These are phyloP conservation scores for Penicillium canescens DNA, from an alignment of 495 filamentous ascomycete genomes.

Conservation along the genomic window DNA sequence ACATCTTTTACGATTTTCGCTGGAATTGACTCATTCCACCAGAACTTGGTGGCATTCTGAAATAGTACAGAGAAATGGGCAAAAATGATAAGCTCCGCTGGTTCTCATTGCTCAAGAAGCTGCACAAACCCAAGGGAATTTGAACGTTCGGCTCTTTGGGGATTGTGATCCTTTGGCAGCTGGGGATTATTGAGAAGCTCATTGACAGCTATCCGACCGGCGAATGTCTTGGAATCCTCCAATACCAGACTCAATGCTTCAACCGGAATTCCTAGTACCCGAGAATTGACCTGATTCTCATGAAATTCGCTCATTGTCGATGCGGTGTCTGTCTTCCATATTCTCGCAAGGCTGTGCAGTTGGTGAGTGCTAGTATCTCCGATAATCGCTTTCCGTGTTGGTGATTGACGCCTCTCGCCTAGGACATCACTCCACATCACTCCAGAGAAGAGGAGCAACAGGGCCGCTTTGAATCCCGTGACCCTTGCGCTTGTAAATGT, in stretches of 20 bases:
- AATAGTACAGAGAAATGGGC: background rate
- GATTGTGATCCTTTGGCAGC: background rate
- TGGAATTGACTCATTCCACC: constrained; percentile 7
- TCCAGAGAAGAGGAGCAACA: constrained; percentile 3
- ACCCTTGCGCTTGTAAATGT: background rate
- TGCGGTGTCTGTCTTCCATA: background rate
- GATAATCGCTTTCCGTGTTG: background rate
- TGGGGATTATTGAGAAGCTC: background rate
- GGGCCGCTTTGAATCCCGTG: background rate
- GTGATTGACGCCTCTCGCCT: background rate
- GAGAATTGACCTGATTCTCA: background rate
- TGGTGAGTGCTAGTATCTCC: background rate
- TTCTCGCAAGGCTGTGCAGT: background rate
- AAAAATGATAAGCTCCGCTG: constrained; percentile 3
- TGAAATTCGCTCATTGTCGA: background rate
- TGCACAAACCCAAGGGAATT: constrained; percentile 3
- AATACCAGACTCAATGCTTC: background rate
- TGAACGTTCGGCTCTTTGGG: background rate
- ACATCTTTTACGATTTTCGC: constrained; percentile 1
- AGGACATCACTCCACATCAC: constrained; percentile 2
- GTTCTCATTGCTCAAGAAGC: constrained; percentile 1
- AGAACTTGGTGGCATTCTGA: constrained; percentile 3
- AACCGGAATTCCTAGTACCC: background rate
- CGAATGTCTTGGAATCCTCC: background rate
- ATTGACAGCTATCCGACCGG: background rate